phyloP scores from a whole-genome alignment of 495 filamentous ascomycete species.

The Beverwykella pulmonaria region DNA sequence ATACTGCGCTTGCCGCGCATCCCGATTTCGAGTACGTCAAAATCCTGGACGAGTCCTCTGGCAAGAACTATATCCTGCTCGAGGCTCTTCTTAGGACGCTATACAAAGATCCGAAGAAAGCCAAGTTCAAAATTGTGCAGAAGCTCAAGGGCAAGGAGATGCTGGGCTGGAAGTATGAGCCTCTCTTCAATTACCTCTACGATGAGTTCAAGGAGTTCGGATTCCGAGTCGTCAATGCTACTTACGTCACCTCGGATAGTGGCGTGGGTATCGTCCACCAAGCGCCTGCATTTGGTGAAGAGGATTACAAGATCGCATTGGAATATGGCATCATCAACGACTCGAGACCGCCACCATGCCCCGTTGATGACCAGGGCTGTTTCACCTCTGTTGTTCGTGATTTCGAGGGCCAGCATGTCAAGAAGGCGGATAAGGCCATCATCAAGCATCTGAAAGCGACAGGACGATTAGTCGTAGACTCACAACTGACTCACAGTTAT shows the following conservation, averaged over 20 bases:
- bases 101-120: conserved; percentile 97
- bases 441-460: conserved; percentile 85
- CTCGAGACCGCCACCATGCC: conserved; percentile 80
- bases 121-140: conserved; percentile 85
- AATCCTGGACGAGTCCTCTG: conserved; percentile 77
- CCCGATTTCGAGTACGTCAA: conserved; percentile 94
- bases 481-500: conserved; percentile 90
- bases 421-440: conserved; percentile 91
- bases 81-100: conserved; percentile 82
- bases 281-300: conserved; percentile 92
- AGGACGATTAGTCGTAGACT: conserved; percentile 82
- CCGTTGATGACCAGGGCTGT: conserved; percentile 77
- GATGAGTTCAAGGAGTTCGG: conserved; percentile 88
- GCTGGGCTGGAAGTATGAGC: conserved; percentile 89
- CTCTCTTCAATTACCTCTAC: conserved; percentile 90
- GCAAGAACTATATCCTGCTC: conserved; percentile 84
- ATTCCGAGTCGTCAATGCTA: conserved; percentile 83
- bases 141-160: conserved; percentile 84
- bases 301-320: conserved; percentile 87
- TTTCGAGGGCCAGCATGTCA: conserved; percentile 88
- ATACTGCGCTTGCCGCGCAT: conserved; percentile 77
- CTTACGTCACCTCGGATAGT: conserved; percentile 88
- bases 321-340: conserved; percentile 77
- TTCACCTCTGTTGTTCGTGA: conserved; percentile 82
- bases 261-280: conserved; percentile 97